Evolutionary conservation across 2,329 filamentous ascomycete species (phyloP).

Genomic region (Neopestalotiopsis rosae): DNA sequence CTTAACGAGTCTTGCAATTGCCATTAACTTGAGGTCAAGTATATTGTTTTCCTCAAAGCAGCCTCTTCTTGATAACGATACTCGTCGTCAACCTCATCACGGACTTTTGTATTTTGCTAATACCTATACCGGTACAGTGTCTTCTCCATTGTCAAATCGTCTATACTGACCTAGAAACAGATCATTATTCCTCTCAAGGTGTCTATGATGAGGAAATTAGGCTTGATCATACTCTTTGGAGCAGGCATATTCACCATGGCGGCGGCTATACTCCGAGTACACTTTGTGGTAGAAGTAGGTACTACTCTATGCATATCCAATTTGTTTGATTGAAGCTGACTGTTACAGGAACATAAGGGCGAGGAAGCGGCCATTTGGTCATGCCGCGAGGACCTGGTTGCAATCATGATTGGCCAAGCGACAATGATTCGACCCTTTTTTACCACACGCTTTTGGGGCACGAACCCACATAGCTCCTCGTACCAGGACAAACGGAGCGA

Average conservation of each 20-base stretch:
- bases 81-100: background rate
- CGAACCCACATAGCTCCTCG: background rate
- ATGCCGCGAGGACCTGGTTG: background rate
- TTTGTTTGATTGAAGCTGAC: background rate
- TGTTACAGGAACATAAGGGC: background rate
- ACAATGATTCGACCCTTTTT: background rate
- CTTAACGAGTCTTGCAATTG: background rate
- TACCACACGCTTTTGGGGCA: background rate
- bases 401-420: background rate
- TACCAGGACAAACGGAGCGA: background rate
- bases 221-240: background rate
- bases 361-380: background rate
- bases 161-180: background rate
- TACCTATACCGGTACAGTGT: background rate
- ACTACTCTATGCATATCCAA: background rate
- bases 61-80: background rate
- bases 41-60: background rate
- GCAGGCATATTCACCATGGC: constrained; percentile 1
- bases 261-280: background rate
- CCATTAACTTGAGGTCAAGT: background rate
- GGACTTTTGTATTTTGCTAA: background rate
- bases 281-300: background rate
- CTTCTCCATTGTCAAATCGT: background rate
- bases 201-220: background rate
- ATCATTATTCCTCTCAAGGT: background rate